phyloP scores from a whole-genome alignment of 2,329 filamentous ascomycete species.

The Claviceps quebecensis region DNA sequence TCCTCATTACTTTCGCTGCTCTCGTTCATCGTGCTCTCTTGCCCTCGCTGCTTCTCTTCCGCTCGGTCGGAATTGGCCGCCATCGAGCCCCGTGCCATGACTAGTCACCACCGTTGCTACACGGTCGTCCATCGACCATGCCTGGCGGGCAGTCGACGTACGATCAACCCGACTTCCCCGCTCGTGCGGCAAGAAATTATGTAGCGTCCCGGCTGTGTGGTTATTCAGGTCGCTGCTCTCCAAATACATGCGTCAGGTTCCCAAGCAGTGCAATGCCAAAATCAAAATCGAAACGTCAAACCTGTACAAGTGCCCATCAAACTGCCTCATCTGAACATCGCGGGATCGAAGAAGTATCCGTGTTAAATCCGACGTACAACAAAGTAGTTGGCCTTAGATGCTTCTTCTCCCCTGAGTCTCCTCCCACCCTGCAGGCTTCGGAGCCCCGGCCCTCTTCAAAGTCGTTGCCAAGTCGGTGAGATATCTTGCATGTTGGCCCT shows the following conservation, averaged over 20 bases:
- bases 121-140: not conserved
- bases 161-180: conserved; percentile 1
- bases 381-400: not conserved
- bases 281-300: not conserved
- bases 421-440: too few species aligned
- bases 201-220: not conserved
- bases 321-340: not conserved
- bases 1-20: too few species aligned
- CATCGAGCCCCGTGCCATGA: not conserved
- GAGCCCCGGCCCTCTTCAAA: not conserved
- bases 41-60: not conserved
- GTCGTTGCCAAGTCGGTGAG: not conserved
- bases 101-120: not conserved
- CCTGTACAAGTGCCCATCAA: not conserved
- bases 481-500: not conserved
- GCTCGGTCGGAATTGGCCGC: not conserved
- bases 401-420: not conserved
- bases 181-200: conserved; percentile 3
- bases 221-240: conserved; percentile 1
- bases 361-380: not conserved
- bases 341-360: not conserved
- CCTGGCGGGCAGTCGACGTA: conserved; percentile 1
- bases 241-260: not conserved
- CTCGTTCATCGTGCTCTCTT: too few species aligned
- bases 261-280: not conserved